Conservation (phyloP, 495 filamentous ascomycete genomes). For the Baudoinia panamericana region DNA sequence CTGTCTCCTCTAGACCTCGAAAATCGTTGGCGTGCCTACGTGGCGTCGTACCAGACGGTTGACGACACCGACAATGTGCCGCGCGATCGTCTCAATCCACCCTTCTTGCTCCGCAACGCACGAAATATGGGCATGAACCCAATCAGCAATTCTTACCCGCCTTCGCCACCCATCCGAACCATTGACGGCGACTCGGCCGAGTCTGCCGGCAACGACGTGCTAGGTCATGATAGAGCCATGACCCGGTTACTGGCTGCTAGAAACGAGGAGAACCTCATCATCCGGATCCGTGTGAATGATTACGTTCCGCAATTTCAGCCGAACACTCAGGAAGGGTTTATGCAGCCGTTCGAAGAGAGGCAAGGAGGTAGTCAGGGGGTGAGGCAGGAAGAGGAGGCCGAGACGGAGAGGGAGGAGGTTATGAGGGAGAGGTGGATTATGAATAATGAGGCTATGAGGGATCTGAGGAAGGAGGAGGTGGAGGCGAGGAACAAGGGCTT, state of each 20-base stretch:
- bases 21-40: constrained; percentile 79
- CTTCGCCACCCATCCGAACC: constrained; percentile 3
- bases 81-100: constrained; percentile 48
- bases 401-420: constrained; percentile 38
- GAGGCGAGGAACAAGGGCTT: constrained; percentile 52
- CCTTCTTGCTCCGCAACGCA: constrained; percentile 50
- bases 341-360: constrained; percentile 9
- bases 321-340: constrained; percentile 40
- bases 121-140: constrained; percentile 37
- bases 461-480: constrained; percentile 55
- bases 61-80: constrained; percentile 80
- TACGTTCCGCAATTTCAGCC: constrained; percentile 70
- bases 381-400: constrained; percentile 35
- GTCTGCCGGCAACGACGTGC: constrained; percentile 38
- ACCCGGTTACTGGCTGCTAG: constrained; percentile 7
- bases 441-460: constrained; percentile 66
- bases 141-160: constrained; percentile 18
- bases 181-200: constrained; percentile 4
- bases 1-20: constrained; percentile 37
- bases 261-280: constrained; percentile 58
- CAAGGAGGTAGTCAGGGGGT: constrained; percentile 13
- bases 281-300: constrained; percentile 68
- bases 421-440: constrained; percentile 61
- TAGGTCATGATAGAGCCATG: constrained; percentile 5
- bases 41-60: constrained; percentile 73